These are phyloP conservation scores for Centrapalus pauciflorus DNA, from an alignment of 129 eudicot species.

Conservation along the genomic window DNA sequence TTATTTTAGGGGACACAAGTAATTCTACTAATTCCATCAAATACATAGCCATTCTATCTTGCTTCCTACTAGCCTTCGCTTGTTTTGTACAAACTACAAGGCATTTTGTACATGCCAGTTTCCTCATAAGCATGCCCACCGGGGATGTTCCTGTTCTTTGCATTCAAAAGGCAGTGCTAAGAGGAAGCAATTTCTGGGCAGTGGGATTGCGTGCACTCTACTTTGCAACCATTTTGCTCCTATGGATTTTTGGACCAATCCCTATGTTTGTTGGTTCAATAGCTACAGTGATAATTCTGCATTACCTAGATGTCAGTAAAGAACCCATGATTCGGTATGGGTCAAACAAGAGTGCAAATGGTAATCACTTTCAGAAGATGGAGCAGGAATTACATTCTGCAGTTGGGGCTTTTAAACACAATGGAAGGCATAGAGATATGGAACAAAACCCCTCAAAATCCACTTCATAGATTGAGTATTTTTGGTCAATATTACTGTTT, in stretches of 20 bases:
- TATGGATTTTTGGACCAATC: constrained; percentile 79
- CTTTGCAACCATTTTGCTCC: constrained; percentile 44
- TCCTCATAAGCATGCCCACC: constrained; percentile 65
- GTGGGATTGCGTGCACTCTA: constrained; percentile 60
- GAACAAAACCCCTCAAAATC: neutral
- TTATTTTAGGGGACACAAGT: constrained; percentile 54
- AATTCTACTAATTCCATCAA: constrained; percentile 33
- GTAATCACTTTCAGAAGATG: constrained; percentile 14
- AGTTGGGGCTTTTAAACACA: constrained; percentile 16
- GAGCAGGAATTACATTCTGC: constrained; percentile 22
- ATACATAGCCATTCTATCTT: constrained; percentile 40
- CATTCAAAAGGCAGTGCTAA: constrained; percentile 48
- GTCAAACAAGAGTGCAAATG: neutral
- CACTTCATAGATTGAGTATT: neutral
- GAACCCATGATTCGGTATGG: constrained; percentile 33
- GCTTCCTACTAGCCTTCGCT: constrained; percentile 51
- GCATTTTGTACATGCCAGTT: constrained; percentile 47
- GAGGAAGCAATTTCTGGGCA: constrained; percentile 49
- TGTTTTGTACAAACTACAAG: constrained; percentile 60
- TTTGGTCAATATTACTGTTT: no score
- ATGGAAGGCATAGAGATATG: constrained; percentile 13
- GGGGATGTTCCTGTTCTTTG: constrained; percentile 34
- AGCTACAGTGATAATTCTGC: constrained; percentile 30
- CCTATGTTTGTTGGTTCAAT: constrained; percentile 68
- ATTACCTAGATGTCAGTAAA: constrained; percentile 40